Percentiles rank a stretch among this genome's conserved stretches.
These are phyloP conservation scores for Knufia petricola DNA, from an alignment of 2,329 filamentous ascomycete genomes.

Conservation along the genomic window DNA sequence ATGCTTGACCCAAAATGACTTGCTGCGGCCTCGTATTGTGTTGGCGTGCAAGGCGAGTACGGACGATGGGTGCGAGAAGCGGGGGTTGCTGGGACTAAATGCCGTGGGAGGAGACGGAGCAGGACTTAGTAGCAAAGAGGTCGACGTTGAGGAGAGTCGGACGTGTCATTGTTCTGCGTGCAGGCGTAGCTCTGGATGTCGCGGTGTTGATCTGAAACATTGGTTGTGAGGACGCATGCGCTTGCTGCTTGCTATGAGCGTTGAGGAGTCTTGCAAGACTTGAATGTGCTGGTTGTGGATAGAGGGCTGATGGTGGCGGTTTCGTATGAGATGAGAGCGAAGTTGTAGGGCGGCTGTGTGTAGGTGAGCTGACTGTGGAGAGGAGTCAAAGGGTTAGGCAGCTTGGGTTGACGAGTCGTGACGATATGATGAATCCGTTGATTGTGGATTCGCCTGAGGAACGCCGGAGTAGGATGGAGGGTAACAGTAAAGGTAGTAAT, in stretches of 20 bases:
- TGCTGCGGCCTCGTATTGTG: too few relatives aligned
- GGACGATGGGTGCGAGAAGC: slow-evolving; percentile 44
- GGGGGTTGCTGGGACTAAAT: slow-evolving; percentile 43
- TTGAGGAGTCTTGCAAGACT: too few relatives aligned
- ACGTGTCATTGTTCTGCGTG: slow-evolving; percentile 37
- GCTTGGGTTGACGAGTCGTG: slow-evolving; percentile 32
- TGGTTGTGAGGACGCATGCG: slow-evolving; percentile 47
- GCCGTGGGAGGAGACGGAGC: slow-evolving; percentile 34
- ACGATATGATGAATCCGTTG: slow-evolving; percentile 41
- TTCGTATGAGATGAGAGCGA: slow-evolving; percentile 36
- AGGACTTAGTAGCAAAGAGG: slow-evolving; percentile 37
- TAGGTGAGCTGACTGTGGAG: slow-evolving; percentile 40
- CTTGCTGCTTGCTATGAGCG: too few relatives aligned
- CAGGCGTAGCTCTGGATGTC: slow-evolving; percentile 41
- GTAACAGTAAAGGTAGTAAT: slow-evolving; percentile 41
- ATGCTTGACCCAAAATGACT: too few relatives aligned
- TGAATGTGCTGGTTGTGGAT: slow-evolving; percentile 42
- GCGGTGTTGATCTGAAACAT: slow-evolving; percentile 45
- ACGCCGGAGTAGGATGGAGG: slow-evolving; percentile 25
- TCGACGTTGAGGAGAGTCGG: slow-evolving; percentile 40
- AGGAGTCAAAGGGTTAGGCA: slow-evolving; percentile 40
- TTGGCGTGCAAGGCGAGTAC: slow-evolving; percentile 40
- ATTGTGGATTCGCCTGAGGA: slow-evolving; percentile 37
- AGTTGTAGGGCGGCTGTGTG: slow-evolving; percentile 37
- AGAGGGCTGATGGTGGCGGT: slow-evolving; percentile 46